A percentile compares a stretch with the other conserved stretches of the same genome.
Conservation (phyloP, 169 alveolate species). For the Toxoplasma gondii region DNA sequence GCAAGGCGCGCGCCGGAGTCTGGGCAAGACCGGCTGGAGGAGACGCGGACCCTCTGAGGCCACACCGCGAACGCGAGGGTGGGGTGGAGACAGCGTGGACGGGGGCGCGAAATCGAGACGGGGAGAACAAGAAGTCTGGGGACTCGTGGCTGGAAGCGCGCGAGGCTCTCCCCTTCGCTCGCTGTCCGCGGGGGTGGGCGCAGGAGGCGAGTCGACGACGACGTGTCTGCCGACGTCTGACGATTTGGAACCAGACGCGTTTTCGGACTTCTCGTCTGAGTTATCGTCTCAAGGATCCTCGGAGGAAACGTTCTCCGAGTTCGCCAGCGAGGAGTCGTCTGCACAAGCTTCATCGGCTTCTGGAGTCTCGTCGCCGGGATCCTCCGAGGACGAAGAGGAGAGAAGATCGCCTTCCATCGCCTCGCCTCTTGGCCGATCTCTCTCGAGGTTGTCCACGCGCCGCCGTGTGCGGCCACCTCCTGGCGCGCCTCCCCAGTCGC, state of each 20-base stretch:
- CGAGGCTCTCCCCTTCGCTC: not conserved
- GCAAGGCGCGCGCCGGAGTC: not conserved
- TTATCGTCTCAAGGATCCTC: not conserved
- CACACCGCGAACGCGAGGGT: not conserved
- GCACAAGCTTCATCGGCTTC: not conserved
- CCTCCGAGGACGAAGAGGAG: not conserved
- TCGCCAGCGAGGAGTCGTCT: not conserved
- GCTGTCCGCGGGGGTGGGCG: not conserved
- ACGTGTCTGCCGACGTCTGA: not conserved
- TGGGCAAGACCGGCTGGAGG: not conserved
- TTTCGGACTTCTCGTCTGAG: not conserved
- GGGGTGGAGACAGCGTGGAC: slow-evolving; percentile 33
- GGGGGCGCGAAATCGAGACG: slow-evolving; percentile 6
- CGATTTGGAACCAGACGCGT: not conserved
- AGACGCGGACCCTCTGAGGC: slow-evolving; percentile 25
- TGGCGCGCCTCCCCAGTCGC: not conserved
- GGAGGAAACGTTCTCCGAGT: not conserved
- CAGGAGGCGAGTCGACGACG: not conserved
- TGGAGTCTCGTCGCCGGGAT: not conserved
- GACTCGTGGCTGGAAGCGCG: slow-evolving; percentile 9
- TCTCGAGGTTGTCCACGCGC: not conserved
- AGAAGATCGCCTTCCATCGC: not conserved
- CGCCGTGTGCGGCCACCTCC: not conserved
- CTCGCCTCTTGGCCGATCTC: not conserved
- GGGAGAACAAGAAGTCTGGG: not conserved